Base-by-base conservation (phyloP, 1,284 basidiomycete species). In the Athelia psychrophila region DNA sequence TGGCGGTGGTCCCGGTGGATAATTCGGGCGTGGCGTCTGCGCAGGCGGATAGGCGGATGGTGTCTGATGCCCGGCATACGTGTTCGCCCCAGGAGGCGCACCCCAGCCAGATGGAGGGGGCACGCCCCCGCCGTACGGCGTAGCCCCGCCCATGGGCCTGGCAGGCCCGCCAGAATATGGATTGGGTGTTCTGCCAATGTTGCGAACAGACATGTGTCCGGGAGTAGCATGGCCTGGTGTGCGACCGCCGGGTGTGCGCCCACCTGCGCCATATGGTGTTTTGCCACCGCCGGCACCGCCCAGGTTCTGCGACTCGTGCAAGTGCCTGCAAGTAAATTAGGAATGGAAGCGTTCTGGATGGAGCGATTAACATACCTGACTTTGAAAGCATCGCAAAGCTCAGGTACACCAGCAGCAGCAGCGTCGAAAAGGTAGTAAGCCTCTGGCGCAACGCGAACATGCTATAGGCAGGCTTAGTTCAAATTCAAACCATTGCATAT, bases 381-480 rank as follows among this genome's bases (percentile, higher is more conserved):
- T 83, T 97, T 97, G 84, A 98, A 98, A 16, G 94, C 94, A 65
- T 97, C 93, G 60, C 94, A 96, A 2, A 98, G 74, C 69, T 95
- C 93, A 1, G 91, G 86, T 22, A 98, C 92, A 52, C 91, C 93
- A 9, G 91, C 86, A 24, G 93, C 90, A 47, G 91, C 82, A 13
- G 93, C 91, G 57, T 93, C 91, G 62, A 91, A 91, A 15, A 97
- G 79, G 64, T 89, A 89, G 68, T 93, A 97, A 2, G 92, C 92
- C 64, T 94, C 91, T 3, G 95, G 94, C 5, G 91, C 81, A 47
- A 97, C 91, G 51, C 90, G 86, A 53, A 97, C 86, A 50, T 91
- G 92, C 93, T 95, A 49, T 16, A 42, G 53, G 44, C 54, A 44
- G 49, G 55, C 52, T 54, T 46, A 27, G 57, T 58, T n/a, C 33